Evolutionary conservation across 768 basidiomycete species (phyloP), one percentile per base, ranked within the genome.

Genomic region (Mycena galopus): DNA sequence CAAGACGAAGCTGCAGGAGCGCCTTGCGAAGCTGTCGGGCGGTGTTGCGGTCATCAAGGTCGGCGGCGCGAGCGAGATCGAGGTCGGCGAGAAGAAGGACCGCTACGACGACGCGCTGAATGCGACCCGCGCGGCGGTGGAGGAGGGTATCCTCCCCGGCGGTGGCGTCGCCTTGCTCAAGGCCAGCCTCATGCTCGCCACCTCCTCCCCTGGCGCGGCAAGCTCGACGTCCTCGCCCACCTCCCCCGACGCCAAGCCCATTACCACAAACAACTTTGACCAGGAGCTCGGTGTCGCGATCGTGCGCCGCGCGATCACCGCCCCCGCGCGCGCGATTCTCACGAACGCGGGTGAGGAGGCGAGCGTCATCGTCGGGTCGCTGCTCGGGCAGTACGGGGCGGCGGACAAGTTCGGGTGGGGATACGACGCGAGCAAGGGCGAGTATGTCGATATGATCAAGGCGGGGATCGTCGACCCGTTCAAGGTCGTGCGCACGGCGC

Each of bases 41-140:
- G 97, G 97, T 83, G 97, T 99, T 57, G 97, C 97, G 19, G 97
- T 99, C 84, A 98, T 98, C 89, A 96, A 96, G 84, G 97, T 98
- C 73, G 97, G 97, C 67, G 97, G 97, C 21, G 86, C 92, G 27
- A 91, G 89, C 63, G 97, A 99, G 83, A 97, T 98, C 62, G 97
- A 98, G 84, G 97, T 99, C 71, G 89, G 97, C 9, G 97, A 99
- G 90, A 99, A 98, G 95, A 98, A 99, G 91, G 97, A 99, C 81
- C 89, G 97, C 42, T 98, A 98, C 79, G 97, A 98, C 76, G 96
- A 97, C 79, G 97, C 97, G 1, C 88, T 98, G 57, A 98, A 98
- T 82, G 96, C 97, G n/a, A 99, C 97, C 5, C 93, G 97, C 47
- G 97, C 97, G 29, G 96, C 97, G 55, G 97, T 99, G 33, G 97